phyloP scores from a whole-genome alignment of 306 rosid species.

The Vigna nakashimae region DNA sequence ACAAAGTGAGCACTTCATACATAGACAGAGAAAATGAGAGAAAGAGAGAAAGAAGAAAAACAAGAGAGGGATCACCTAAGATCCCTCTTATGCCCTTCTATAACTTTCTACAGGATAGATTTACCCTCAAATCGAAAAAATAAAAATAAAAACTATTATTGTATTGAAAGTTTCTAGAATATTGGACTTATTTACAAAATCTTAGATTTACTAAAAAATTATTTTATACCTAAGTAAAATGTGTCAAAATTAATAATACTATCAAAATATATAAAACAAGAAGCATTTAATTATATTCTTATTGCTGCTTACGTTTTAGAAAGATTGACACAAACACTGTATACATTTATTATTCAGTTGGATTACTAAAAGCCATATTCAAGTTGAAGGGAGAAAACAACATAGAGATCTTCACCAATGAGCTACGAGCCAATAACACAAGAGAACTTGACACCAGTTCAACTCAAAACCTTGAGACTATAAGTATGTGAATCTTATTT shows the following conservation, averaged over 20 bases:
- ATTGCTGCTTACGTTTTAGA: background rate
- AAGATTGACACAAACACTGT: background rate
- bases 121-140: background rate
- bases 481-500: no score
- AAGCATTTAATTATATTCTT: background rate
- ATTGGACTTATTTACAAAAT: background rate
- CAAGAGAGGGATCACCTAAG: background rate
- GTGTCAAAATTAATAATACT: background rate
- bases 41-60: background rate
- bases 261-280: background rate
- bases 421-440: no score
- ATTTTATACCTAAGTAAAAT: background rate
- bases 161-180: background rate
- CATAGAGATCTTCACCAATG: no score
- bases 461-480: no score
- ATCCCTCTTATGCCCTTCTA: background rate
- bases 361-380: background rate
- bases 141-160: background rate
- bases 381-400: no score
- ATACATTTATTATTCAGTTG: background rate
- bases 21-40: background rate
- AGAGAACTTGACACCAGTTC: no score
- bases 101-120: background rate
- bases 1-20: background rate
- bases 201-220: background rate